phyloP scores from a whole-genome alignment of 441 rosid species.

The Dalechampia spathulata region DNA sequence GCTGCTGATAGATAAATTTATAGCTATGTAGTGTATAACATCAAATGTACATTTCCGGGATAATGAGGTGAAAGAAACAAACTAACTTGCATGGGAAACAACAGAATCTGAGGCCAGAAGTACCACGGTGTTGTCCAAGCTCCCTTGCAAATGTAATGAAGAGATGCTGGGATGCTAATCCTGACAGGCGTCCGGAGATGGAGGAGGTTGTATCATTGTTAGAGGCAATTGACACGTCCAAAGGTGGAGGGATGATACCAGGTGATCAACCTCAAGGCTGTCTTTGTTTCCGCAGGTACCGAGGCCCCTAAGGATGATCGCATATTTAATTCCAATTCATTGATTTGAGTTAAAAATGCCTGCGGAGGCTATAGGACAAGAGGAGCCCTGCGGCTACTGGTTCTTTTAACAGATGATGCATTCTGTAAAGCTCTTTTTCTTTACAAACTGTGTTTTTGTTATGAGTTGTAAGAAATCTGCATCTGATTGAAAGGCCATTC shows the following conservation, averaged over 20 bases:
- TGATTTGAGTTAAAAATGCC: constrained; percentile 15
- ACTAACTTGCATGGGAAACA: constrained; percentile 7
- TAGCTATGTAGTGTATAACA: background rate
- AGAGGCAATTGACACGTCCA: constrained; percentile 91
- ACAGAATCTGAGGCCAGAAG: constrained; percentile 92
- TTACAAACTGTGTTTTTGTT: background rate
- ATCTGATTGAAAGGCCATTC: constrained; percentile 13
- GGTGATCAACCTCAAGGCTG: constrained; percentile 69
- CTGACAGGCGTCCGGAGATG: constrained; percentile 93
- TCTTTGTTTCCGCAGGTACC: constrained; percentile 70
- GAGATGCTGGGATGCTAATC: constrained; percentile 93
- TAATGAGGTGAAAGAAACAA: constrained; percentile 5
- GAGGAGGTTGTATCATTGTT: constrained; percentile 83
- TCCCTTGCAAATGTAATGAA: constrained; percentile 86
- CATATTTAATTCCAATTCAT: constrained; percentile 8
- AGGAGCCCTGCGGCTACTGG: constrained; percentile 17
- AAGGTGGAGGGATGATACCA: constrained; percentile 97
- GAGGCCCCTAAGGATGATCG: constrained; percentile 50
- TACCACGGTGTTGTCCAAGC: constrained; percentile 94
- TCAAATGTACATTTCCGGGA: constrained; percentile 3
- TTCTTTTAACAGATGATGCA: constrained; percentile 7
- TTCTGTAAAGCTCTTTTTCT: constrained; percentile 22
- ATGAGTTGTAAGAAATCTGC: constrained; percentile 6
- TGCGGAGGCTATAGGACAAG: constrained; percentile 20
- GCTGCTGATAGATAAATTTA: too few relatives aligned